Percentiles rank a stretch among this genome's conserved stretches.
These are phyloP conservation scores for Chrysoporthe puriensis DNA, from an alignment of 2,329 filamentous ascomycete species.

Conservation along the genomic window DNA sequence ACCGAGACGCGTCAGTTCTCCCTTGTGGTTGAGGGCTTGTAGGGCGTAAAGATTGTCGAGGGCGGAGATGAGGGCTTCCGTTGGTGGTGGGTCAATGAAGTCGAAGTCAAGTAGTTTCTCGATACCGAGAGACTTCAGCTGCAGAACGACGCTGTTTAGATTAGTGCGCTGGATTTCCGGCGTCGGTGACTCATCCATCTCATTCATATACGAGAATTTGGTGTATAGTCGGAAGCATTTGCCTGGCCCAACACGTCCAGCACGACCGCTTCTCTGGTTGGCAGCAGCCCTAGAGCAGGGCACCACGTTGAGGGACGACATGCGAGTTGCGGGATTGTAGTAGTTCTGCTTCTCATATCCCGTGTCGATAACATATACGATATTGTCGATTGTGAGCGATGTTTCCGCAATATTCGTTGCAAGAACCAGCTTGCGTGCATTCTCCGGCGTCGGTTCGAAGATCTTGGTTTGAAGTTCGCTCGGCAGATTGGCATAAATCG, in stretches of 20 bases:
- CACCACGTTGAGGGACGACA: constrained; percentile 89
- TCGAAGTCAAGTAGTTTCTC: constrained; percentile 93
- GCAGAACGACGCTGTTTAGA: constrained; percentile 79
- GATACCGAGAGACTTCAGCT: constrained; percentile 88
- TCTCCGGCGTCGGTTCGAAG: constrained; percentile 87
- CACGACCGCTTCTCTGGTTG: constrained; percentile 89
- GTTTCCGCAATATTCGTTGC: constrained; percentile 98
- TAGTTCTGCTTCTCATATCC: constrained; percentile 96
- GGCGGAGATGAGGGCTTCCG: constrained; percentile 85
- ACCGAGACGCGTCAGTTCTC: constrained; percentile 86
- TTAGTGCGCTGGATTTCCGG: constrained; percentile 94
- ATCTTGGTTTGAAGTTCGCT: constrained; percentile 91
- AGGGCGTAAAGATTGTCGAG: constrained; percentile 91
- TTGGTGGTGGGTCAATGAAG: constrained; percentile 91
- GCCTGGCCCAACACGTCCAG: constrained; percentile 87
- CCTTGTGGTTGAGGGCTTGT: constrained; percentile 84
- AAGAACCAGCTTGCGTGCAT: constrained; percentile 86
- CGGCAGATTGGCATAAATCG: constrained; percentile 92
- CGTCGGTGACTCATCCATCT: constrained; percentile 88
- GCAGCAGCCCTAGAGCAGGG: constrained; percentile 91
- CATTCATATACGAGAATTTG: constrained; percentile 91
- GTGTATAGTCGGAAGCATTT: constrained; percentile 95
- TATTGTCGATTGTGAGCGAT: constrained; percentile 91
- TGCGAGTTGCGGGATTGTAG: constrained; percentile 88
- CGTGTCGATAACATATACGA: constrained; percentile 93